Evolutionary conservation across 306 rosid genomes (phyloP).

Genomic region (Gillenia trifoliata): DNA sequence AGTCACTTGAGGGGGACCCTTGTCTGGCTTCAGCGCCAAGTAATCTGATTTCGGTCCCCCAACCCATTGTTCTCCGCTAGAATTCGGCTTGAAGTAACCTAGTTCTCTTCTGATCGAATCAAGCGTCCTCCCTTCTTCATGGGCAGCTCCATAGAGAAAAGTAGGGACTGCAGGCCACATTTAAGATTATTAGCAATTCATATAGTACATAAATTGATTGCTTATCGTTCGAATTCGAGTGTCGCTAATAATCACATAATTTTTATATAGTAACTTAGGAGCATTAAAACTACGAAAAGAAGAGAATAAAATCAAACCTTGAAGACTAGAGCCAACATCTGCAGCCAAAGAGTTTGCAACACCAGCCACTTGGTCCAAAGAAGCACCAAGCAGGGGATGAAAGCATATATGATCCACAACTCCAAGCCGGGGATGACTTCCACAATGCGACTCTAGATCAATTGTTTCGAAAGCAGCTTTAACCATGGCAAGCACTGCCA

Average conservation of each 20-base stretch:
- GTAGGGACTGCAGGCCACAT: conserved; percentile 60
- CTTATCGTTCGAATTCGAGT: neutral
- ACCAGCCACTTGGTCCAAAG: conserved; percentile 56
- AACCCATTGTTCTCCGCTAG: conserved; percentile 53
- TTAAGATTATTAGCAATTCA: conserved; percentile 17
- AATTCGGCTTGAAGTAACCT: conserved; percentile 84
- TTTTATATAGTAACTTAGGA: neutral
- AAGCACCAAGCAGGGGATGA: conserved; percentile 65
- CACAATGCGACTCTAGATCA: conserved; percentile 59
- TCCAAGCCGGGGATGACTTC: conserved; percentile 89
- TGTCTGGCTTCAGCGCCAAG: conserved; percentile 55
- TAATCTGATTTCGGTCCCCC: conserved; percentile 45
- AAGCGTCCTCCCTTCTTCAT: conserved; percentile 65
- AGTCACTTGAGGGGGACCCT: conserved; percentile 56
- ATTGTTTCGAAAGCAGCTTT: conserved; percentile 63
- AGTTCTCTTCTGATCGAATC: conserved; percentile 66
- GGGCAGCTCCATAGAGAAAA: conserved; percentile 79
- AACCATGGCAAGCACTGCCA: conserved; percentile 70
- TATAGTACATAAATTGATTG: neutral
- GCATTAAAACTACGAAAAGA: neutral
- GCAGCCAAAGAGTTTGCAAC: conserved; percentile 56
- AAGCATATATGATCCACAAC: conserved; percentile 88
- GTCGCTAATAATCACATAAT: neutral
- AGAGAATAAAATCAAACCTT: conserved; percentile 39
- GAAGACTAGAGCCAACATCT: conserved; percentile 53